A percentile compares a stretch with the other conserved stretches of the same genome.
Conservation (phyloP, 768 basidiomycete species). For the Psilocybe sp. region DNA sequence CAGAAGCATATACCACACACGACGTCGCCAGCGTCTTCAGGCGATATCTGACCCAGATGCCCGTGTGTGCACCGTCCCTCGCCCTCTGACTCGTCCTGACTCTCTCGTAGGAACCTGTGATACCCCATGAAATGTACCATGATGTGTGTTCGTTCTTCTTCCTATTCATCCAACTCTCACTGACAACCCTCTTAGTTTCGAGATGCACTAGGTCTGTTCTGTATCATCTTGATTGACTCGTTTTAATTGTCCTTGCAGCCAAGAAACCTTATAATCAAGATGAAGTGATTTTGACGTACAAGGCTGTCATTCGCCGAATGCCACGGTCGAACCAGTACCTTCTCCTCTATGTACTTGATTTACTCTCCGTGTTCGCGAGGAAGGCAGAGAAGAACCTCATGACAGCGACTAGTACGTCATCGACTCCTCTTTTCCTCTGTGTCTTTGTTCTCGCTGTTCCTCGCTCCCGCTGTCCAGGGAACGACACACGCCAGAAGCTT, state of each 20-base stretch:
- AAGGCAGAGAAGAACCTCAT: constrained; percentile 93
- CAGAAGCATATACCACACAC: constrained; percentile 85
- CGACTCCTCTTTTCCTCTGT: neutral
- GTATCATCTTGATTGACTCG: neutral
- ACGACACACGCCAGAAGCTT: too few relatives aligned
- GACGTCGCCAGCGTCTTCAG: constrained; percentile 97
- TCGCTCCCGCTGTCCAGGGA: neutral
- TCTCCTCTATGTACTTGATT: constrained; percentile 94
- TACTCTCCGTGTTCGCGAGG: constrained; percentile 91
- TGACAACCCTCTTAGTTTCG: constrained; percentile 55
- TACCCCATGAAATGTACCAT: constrained; percentile 88
- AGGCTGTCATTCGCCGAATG: constrained; percentile 78
- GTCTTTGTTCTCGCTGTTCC: neutral
- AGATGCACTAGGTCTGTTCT: constrained; percentile 53
- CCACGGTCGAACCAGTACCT: constrained; percentile 92
- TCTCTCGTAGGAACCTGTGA: constrained; percentile 78
- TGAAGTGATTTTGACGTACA: constrained; percentile 77
- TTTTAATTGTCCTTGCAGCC: constrained; percentile 37
- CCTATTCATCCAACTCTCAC: constrained; percentile 10
- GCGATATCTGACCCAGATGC: constrained; percentile 94
- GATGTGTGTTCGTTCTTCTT: constrained; percentile 53
- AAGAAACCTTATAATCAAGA: constrained; percentile 68
- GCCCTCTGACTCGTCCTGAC: constrained; percentile 6
- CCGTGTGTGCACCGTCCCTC: constrained; percentile 52
- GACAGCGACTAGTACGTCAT: constrained; percentile 83